Percentiles rank a stretch among this genome's conserved stretches.
Conservation (phyloP, 148 eudicot genomes). For the Amaranthus hypochondriacus region DNA sequence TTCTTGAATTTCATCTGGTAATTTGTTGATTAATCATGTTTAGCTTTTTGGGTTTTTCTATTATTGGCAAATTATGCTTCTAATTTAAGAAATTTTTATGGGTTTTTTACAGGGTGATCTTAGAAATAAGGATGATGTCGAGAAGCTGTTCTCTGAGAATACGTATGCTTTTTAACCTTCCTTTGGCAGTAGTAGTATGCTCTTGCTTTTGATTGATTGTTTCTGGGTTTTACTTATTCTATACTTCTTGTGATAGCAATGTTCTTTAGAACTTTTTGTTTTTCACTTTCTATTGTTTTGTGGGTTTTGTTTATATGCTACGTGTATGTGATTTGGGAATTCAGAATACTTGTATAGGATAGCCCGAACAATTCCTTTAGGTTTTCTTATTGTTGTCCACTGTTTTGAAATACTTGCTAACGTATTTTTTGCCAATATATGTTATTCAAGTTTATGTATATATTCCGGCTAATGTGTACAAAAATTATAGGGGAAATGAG, state of each 20-base stretch:
- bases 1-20: constrained; percentile 62
- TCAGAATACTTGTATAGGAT: too few relatives aligned
- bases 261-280: background rate
- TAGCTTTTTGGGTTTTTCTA: background rate
- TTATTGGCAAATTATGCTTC: background rate
- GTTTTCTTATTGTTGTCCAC: background rate
- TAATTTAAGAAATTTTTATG: background rate
- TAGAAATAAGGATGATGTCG: constrained; percentile 65
- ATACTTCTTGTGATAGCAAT: background rate
- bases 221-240: constrained; percentile 6
- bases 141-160: constrained; percentile 56
- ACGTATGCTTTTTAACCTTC: constrained; percentile 35
- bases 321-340: background rate
- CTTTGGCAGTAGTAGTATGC: background rate
- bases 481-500: too few relatives aligned
- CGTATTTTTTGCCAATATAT: too few relatives aligned
- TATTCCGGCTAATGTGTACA: too few relatives aligned
- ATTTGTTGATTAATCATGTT: background rate
- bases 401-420: background rate
- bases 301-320: background rate
- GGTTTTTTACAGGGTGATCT: constrained; percentile 68
- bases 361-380: background rate
- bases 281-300: background rate
- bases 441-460: too few relatives aligned
- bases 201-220: background rate